These are phyloP conservation scores for Chaetomium fimeti DNA, from an alignment of 495 filamentous ascomycete genomes.

Conservation along the genomic window DNA sequence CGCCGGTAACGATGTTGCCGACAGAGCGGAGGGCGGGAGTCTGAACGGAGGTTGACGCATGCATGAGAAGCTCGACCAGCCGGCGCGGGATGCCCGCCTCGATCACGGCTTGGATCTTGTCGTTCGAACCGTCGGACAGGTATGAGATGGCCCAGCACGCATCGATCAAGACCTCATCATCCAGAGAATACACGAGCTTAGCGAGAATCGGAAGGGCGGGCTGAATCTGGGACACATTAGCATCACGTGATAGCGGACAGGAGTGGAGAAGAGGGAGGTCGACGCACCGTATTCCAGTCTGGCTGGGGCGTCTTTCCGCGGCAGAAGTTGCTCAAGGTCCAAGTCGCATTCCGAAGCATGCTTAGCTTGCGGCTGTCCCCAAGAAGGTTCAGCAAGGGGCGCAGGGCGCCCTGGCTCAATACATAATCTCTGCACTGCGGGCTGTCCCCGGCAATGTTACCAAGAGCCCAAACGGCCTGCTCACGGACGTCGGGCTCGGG, in stretches of 20 bases:
- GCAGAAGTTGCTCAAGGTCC: slow-evolving; percentile 99
- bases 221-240: slow-evolving; percentile 64
- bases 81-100: slow-evolving; percentile 97
- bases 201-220: slow-evolving; percentile 95
- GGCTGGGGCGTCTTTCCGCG: slow-evolving; percentile 99
- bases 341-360: slow-evolving; percentile 98
- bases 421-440: slow-evolving; percentile 96
- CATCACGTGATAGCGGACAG: slow-evolving; percentile 26
- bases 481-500: slow-evolving; percentile 98
- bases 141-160: slow-evolving; percentile 99
- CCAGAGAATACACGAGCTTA: slow-evolving; percentile 96
- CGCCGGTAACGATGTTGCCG: slow-evolving; percentile 98
- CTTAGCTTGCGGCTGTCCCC: slow-evolving; percentile 98
- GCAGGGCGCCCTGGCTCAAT: slow-evolving; percentile 81
- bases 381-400: slow-evolving; percentile 80
- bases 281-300: slow-evolving; percentile 89
- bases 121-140: slow-evolving; percentile 96
- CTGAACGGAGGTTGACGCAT: slow-evolving; percentile 98
- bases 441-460: slow-evolving; percentile 99
- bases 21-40: slow-evolving; percentile 96
- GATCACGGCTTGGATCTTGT: slow-evolving; percentile 99
- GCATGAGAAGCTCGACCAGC: slow-evolving; percentile 95
- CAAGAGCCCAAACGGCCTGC: slow-evolving; percentile 98
- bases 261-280: neutral
- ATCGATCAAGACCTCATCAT: slow-evolving; percentile 98